phyloP scores from a whole-genome alignment of 2,329 filamentous ascomycete genomes.

The Phoma herbarum region DNA sequence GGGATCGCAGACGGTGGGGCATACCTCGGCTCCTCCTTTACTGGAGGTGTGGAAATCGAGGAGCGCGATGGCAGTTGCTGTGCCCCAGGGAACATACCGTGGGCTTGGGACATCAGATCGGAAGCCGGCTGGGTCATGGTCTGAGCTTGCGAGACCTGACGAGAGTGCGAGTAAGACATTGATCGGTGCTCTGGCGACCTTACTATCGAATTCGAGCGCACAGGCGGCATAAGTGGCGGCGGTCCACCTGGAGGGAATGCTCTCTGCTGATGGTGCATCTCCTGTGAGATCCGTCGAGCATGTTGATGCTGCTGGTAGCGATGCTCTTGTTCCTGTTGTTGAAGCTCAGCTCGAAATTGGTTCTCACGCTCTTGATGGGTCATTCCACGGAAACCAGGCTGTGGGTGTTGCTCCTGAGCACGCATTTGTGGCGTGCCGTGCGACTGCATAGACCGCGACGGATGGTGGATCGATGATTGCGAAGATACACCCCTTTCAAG shows the following conservation, averaged over 20 bases:
- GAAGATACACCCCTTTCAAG: slow-evolving; percentile 42
- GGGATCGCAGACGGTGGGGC: slow-evolving; percentile 32
- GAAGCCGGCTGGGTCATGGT: slow-evolving; percentile 31
- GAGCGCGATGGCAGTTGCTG: slow-evolving; percentile 39
- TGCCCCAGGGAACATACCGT: slow-evolving; percentile 26
- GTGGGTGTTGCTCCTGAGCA: slow-evolving; percentile 40
- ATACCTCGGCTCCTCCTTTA: slow-evolving; percentile 47
- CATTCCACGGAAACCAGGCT: slow-evolving; percentile 36
- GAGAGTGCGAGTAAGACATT: slow-evolving; percentile 41
- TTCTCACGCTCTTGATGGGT: slow-evolving; percentile 42
- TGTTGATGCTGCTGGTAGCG: slow-evolving; percentile 43
- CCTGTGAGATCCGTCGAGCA: slow-evolving; percentile 44
- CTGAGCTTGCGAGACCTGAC: slow-evolving; percentile 38
- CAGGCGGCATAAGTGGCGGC: slow-evolving; percentile 34
- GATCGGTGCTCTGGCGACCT: slow-evolving; percentile 46
- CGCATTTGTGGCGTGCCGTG: slow-evolving; percentile 40
- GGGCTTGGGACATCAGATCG: slow-evolving; percentile 35
- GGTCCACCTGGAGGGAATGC: slow-evolving; percentile 33
- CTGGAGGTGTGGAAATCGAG: slow-evolving; percentile 41
- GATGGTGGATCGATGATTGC: slow-evolving; percentile 37
- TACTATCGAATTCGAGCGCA: slow-evolving; percentile 36
- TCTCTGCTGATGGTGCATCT: slow-evolving; percentile 39
- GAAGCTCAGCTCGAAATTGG: slow-evolving; percentile 34
- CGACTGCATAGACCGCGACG: slow-evolving; percentile 37
- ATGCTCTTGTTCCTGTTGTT: slow-evolving; percentile 46